Conservation (phyloP, 345 rosid species). For the Conringia planisiliqua region DNA sequence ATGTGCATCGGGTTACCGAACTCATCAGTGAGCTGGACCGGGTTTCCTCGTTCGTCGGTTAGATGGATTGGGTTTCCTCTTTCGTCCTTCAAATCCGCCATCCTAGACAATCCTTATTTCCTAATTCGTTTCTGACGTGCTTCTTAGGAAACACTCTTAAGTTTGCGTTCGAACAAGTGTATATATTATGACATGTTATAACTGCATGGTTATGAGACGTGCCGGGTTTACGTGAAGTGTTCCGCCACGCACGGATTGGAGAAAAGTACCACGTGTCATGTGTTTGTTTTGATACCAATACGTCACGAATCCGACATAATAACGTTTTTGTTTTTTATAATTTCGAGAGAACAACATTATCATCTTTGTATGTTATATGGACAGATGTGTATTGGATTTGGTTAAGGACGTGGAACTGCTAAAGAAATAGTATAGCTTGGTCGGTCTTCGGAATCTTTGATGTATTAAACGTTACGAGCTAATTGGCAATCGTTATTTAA, state of each 20-base stretch:
- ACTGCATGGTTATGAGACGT: conserved; percentile 27
- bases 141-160: not conserved
- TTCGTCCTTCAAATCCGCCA: conserved; percentile 64
- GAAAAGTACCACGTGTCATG: not conserved
- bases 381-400: not conserved
- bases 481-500: not conserved
- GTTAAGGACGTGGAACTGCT: not conserved
- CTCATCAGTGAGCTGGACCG: conserved; percentile 58
- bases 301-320: conserved; percentile 28
- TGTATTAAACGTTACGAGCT: not conserved
- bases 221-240: conserved; percentile 3
- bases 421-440: not conserved
- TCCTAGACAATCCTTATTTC: conserved; percentile 10
- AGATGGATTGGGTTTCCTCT: conserved; percentile 51
- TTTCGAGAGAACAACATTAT: conserved; percentile 5
- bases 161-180: conserved; percentile 5
- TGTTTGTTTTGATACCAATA: not conserved
- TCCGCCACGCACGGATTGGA: conserved; percentile 1
- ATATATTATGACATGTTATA: not conserved
- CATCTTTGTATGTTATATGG: not conserved
- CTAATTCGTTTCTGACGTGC: not conserved
- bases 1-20: conserved; percentile 58
- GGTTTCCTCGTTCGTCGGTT: conserved; percentile 50
- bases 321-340: conserved; percentile 2
- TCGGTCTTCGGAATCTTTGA: not conserved